phyloP scores from a whole-genome alignment of 192 early-diverging fungal species.

The Cetraspora pellucida region DNA sequence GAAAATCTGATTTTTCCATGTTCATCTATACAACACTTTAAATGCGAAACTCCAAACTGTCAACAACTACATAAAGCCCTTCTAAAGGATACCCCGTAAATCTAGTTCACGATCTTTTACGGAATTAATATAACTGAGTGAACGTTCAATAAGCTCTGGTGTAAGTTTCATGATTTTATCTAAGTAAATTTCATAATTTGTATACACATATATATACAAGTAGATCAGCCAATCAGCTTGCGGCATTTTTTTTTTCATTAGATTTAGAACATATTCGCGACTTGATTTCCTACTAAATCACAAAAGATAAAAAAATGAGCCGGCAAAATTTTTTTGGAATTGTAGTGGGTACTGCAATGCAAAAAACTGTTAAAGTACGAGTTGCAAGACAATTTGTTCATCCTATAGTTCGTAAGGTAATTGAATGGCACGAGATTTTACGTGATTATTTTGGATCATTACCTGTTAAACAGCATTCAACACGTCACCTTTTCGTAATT shows the following conservation, averaged over 20 bases:
- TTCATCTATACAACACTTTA: background rate
- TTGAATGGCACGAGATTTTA: background rate
- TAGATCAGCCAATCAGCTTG: no score
- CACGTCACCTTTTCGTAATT: constrained; percentile 7
- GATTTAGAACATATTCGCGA: no score
- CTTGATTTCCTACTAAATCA: no score
- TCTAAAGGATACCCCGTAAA: constrained; percentile 69
- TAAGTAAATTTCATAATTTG: no score
- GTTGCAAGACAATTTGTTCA: constrained; percentile 77
- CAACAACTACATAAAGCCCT: constrained; percentile 1
- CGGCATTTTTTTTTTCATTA: no score
- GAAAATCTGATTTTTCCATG: background rate
- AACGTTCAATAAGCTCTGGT: constrained; percentile 67
- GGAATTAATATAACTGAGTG: constrained; percentile 79
- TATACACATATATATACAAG: no score
- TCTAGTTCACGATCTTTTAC: constrained; percentile 90
- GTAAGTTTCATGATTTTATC: constrained; percentile 68
- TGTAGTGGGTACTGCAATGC: constrained; percentile 85
- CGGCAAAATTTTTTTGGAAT: constrained; percentile 82
- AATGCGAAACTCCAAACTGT: background rate
- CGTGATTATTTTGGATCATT: background rate
- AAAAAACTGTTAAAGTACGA: constrained; percentile 89
- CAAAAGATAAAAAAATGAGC: constrained; percentile 44
- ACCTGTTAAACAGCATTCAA: background rate
- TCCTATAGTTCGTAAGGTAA: constrained; percentile 85